Base-by-base conservation (phyloP, 2,329 filamentous ascomycete genomes). In the Fusarium sublunatum region DNA sequence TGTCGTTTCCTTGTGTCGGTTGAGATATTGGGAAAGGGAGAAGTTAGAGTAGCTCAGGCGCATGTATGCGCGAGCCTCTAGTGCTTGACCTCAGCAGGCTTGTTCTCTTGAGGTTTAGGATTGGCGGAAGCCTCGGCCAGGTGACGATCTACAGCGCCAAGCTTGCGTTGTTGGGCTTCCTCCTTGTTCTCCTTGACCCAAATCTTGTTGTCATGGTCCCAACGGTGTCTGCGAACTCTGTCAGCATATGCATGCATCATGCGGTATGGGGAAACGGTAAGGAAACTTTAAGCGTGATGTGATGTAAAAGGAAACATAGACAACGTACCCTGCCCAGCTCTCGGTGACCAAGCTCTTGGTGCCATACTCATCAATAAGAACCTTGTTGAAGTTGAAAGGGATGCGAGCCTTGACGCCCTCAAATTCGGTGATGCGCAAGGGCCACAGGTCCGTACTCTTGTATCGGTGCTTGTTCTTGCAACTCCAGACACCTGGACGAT, bases 391-490 rank as follows among this genome's bases (percentile, higher is more conserved):
- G 52, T 80, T 82, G 72, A 86, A 90, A 5, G 92, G 92, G 24
- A 95, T 84, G 64, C 82, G 83, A 24, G 90, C 90, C 11, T 82
- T 78, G 2, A 91, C 87, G 19, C 90, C 91, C 77, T 95, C 91
- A 68, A 92, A 95, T 61, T 85, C 83, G 25, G 87, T 90, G 71
- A 87, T 82, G 13, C 91, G 84, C 82, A 95, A 81, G 4, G 92
- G 92, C 77, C 88, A 95, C 11, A 95, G 79, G 68, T 95, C 90
- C n/a, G 79, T 78, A 25, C 84, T 87, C 38, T 79, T 76, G 75
- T 95, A 95, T 41, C 82, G 79, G 76, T 96, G 92, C 70, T 84
- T 83, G 72, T 95, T 93, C 79, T 94, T 94, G 78, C 91, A 94
- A 70, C 86, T 87, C 86, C 89, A 91, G 28, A 90, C 74, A 7